Percentiles rank a stretch among this genome's conserved stretches.
Conservation (phyloP, 1,284 basidiomycete species). For the Hymenochaete sp. region DNA sequence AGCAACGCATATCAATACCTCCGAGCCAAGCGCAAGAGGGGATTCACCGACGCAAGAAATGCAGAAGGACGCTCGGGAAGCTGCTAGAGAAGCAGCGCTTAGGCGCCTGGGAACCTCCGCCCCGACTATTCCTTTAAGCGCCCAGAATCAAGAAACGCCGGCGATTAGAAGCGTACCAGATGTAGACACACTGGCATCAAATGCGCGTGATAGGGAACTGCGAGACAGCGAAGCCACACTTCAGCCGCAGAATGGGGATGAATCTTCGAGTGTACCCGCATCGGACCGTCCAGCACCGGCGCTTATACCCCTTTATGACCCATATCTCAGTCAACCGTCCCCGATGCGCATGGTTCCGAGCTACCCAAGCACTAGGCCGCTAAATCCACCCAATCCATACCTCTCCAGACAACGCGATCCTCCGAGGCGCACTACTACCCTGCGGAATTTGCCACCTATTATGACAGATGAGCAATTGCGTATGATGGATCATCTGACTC, state of each 20-base stretch:
- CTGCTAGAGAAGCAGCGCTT: conserved; percentile 31
- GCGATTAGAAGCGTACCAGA: neutral
- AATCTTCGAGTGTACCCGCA: neutral
- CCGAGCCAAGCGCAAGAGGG: too few species aligned
- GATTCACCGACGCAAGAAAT: too few species aligned
- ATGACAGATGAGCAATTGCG: conserved; percentile 53
- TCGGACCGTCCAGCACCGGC: neutral
- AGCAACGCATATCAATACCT: too few species aligned
- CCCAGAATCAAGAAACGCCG: neutral
- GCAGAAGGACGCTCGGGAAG: conserved; percentile 24
- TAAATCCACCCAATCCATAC: neutral
- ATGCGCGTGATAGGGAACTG: neutral
- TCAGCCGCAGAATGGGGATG: neutral
- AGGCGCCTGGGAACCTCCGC: conserved; percentile 22
- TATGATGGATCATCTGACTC: conserved; percentile 52
- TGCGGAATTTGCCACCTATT: conserved; percentile 40
- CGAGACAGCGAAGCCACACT: neutral
- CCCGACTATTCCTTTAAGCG: neutral
- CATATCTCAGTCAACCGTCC: conserved; percentile 1
- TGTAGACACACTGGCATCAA: neutral
- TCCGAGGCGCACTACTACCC: too few species aligned
- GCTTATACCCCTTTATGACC: conserved; percentile 14
- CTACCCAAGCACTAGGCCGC: neutral
- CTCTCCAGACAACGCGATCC: neutral
- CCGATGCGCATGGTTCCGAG: neutral